Evolutionary conservation across 2,329 filamentous ascomycete genomes (phyloP), one percentile per base, ranked within the genome.

Genomic region (Aureobasidium sp.): DNA sequence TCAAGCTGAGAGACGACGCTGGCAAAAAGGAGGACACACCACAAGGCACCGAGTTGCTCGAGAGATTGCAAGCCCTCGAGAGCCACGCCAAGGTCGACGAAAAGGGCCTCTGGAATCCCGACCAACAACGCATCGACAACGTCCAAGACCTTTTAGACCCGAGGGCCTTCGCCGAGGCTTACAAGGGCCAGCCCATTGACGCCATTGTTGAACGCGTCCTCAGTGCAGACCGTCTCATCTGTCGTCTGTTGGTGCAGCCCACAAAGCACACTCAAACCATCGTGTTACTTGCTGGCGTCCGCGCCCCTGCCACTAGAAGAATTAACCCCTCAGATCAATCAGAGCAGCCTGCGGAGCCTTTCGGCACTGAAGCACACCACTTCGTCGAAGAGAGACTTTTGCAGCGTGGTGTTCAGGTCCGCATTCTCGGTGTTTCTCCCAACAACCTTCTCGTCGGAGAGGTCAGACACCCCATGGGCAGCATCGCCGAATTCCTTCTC

Each of bases 1-100:
- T 91, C 66, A 96, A 94, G 78, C 84, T 99, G 64, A 87, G 94
- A 66, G 94, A 99, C 70, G 94, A 99, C 75, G 92, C 93, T 63
- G 92, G 91, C 65, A 87, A 88, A 67, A 94, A 93, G 72, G 92
- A 97, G 67, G 91, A 97, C 63, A 86, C 87, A 1, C 89, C 94
- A 63, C 87, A 91, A 57, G 82, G 87, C 9, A 71, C 78, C 34
- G 80, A 86, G 66, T 83, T 88, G 64, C 80, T 99, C 27, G 88
- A 95, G 69, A 87, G 85, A 69, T 84, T 99, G 64, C 87, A 90
- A 68, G 81, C 82, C 52, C 79, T 93, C 37, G 92, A 97, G 76
- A 80, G 84, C 47, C 84, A 88, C 68, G 94, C 94, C 63, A 91
- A 86, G 75, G 81, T 82, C 60, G 89, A 91, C 67, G 84, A 81